Percentiles rank a stretch among this genome's conserved stretches.
Conservation (phyloP, 768 basidiomycete genomes). For the Xerocomus brunneocitrinus region DNA sequence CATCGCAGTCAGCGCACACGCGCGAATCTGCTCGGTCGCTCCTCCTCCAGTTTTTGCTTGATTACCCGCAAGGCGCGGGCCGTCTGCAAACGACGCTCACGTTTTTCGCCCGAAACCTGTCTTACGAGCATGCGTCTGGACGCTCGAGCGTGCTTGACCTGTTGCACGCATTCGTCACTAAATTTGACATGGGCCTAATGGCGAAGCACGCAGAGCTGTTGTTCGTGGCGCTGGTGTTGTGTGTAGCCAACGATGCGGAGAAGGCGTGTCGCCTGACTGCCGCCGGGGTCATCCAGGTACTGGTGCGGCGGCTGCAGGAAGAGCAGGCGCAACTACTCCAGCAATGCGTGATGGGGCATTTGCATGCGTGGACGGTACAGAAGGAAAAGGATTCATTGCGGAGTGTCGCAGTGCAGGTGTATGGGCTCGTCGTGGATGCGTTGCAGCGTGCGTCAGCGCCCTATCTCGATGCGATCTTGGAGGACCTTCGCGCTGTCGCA, state of each 20-base stretch:
- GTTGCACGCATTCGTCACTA: slow-evolving; percentile 74
- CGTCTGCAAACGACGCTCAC: slow-evolving; percentile 84
- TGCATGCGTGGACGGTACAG: slow-evolving; percentile 77
- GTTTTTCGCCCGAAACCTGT: slow-evolving; percentile 88
- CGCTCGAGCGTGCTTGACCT: slow-evolving; percentile 92
- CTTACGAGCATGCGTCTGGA: slow-evolving; percentile 87
- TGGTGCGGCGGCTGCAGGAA: slow-evolving; percentile 66
- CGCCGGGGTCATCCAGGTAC: slow-evolving; percentile 70
- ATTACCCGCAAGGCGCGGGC: slow-evolving; percentile 95
- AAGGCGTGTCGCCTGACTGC: slow-evolving; percentile 87
- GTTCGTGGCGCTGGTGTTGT: slow-evolving; percentile 89
- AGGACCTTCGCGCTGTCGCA: slow-evolving; percentile 44
- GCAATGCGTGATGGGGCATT: slow-evolving; percentile 56
- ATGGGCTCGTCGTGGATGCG: slow-evolving; percentile 74
- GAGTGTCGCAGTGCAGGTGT: slow-evolving; percentile 76
- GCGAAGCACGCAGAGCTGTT: slow-evolving; percentile 82
- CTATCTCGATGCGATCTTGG: slow-evolving; percentile 47
- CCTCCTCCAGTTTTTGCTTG: slow-evolving; percentile 89
- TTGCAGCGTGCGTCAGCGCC: slow-evolving; percentile 44
- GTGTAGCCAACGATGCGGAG: slow-evolving; percentile 91
- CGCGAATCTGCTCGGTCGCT: slow-evolving; percentile 89
- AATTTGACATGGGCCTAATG: slow-evolving; percentile 74
- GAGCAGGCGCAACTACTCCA: slow-evolving; percentile 50
- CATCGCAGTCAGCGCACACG: slow-evolving; percentile 84
- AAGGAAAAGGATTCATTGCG: slow-evolving; percentile 54